These are phyloP conservation scores for Castanea crenata DNA, from an alignment of 306 rosid genomes.

Conservation along the genomic window DNA sequence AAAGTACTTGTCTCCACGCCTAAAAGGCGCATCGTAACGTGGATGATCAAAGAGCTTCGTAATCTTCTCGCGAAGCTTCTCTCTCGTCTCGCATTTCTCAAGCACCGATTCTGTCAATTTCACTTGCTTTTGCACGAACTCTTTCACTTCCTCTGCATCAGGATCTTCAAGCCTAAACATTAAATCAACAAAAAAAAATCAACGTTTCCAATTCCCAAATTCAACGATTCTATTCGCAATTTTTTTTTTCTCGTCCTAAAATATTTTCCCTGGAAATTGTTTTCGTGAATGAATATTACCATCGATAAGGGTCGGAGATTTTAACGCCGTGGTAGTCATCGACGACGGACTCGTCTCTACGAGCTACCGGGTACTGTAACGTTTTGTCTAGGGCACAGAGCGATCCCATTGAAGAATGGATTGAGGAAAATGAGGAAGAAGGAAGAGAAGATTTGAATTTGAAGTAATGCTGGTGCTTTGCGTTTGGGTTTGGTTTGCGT, in stretches of 20 bases:
- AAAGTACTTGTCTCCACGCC: conserved; percentile 57
- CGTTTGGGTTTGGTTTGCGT: background rate
- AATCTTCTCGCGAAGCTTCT: conserved; percentile 52
- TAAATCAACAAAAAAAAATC: background rate
- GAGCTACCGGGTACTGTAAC: conserved; percentile 57
- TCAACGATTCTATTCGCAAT: background rate
- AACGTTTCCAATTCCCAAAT: background rate
- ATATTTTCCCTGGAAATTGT: too few species aligned
- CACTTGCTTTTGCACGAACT: conserved; percentile 74
- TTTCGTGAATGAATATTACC: conserved; percentile 34
- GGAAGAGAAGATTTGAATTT: conserved; percentile 17
- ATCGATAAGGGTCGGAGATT: conserved; percentile 75
- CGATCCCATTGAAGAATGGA: conserved; percentile 49
- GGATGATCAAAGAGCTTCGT: conserved; percentile 81
- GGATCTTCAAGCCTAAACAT: conserved; percentile 84
- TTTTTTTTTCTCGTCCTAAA: background rate
- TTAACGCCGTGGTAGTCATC: conserved; percentile 71
- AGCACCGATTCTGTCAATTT: conserved; percentile 65
- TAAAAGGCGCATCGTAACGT: conserved; percentile 68
- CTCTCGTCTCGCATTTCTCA: conserved; percentile 47
- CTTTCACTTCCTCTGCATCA: conserved; percentile 76
- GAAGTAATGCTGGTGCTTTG: conserved; percentile 4
- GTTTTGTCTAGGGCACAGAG: conserved; percentile 29
- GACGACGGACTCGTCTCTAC: conserved; percentile 65
- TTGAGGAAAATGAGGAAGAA: background rate